Evolutionary conservation across 139 green algal species (phyloP).

Genomic region (Asterochloris sp.): DNA sequence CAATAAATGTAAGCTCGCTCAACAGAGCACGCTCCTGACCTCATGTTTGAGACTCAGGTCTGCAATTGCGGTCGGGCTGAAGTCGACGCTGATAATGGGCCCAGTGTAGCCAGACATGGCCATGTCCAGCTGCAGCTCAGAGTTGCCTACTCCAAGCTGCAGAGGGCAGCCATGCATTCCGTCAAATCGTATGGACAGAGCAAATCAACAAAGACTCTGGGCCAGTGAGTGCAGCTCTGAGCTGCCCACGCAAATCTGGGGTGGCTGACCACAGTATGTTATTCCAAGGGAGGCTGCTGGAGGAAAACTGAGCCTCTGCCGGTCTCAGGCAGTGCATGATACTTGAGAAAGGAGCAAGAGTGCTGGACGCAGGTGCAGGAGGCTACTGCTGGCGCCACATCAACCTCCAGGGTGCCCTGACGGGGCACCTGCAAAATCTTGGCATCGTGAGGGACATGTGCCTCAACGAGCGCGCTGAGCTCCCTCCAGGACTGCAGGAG

Average conservation of each 20-base stretch:
- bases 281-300: not conserved
- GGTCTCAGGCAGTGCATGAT: not conserved
- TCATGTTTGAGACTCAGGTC: not conserved
- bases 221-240: not conserved
- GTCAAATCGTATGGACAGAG: not conserved
- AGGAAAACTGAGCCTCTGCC: not conserved
- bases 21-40: not conserved
- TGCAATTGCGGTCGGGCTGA: not conserved
- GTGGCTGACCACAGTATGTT: not conserved
- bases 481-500: no score
- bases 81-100: not conserved
- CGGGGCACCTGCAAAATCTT: not conserved
- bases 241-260: not conserved
- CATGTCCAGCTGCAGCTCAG: constrained; percentile 10
- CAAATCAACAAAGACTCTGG: not conserved
- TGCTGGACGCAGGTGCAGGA: no score
- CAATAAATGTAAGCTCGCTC: not conserved
- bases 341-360: no score
- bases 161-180: not conserved
- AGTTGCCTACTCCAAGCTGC: constrained; percentile 14
- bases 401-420: no score
- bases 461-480: not conserved
- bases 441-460: not conserved
- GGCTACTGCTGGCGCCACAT: no score
- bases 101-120: not conserved